Evolutionary conservation across 352 stramenopile species (phyloP).

Genomic region (Aphanomyces astaci): DNA sequence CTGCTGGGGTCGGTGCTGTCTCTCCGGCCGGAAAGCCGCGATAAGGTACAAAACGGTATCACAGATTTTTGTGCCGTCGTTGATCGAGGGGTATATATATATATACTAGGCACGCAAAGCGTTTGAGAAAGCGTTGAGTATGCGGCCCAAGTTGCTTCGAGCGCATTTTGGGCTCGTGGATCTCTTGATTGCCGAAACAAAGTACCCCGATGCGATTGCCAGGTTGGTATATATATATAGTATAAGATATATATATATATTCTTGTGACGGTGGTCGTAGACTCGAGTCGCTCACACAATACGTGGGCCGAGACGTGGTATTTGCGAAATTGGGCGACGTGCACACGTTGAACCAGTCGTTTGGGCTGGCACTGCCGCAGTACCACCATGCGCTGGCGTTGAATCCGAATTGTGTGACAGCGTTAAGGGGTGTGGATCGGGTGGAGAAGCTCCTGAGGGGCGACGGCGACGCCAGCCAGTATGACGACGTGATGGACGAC

Average conservation of each 20-base stretch:
- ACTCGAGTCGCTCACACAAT: slow-evolving; percentile 42
- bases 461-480: slow-evolving; percentile 59
- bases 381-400: slow-evolving; percentile 61
- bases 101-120: slow-evolving; percentile 45
- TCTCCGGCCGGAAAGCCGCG: slow-evolving; percentile 41
- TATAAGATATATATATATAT: too few relatives aligned
- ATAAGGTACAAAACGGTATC: slow-evolving; percentile 22
- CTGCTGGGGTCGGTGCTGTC: slow-evolving; percentile 69
- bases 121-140: slow-evolving; percentile 46
- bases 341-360: slow-evolving; percentile 63
- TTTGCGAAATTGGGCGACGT: slow-evolving; percentile 69
- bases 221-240: too few relatives aligned
- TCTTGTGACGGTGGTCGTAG: slow-evolving; percentile 19
- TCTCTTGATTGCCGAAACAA: slow-evolving; percentile 50
- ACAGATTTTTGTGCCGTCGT: neutral
- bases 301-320: slow-evolving; percentile 48
- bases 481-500: too few relatives aligned
- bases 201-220: slow-evolving; percentile 45
- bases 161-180: slow-evolving; percentile 65
- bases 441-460: slow-evolving; percentile 75
- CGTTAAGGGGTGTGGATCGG: slow-evolving; percentile 48
- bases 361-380: slow-evolving; percentile 49
- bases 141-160: slow-evolving; percentile 52
- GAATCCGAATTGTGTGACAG: slow-evolving; percentile 44
- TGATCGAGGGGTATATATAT: slow-evolving; percentile 24